A percentile compares a stretch with the other conserved stretches of the same genome.
These are phyloP conservation scores for Podaxis sp. DNA, from an alignment of 768 basidiomycete species.

Conservation along the genomic window DNA sequence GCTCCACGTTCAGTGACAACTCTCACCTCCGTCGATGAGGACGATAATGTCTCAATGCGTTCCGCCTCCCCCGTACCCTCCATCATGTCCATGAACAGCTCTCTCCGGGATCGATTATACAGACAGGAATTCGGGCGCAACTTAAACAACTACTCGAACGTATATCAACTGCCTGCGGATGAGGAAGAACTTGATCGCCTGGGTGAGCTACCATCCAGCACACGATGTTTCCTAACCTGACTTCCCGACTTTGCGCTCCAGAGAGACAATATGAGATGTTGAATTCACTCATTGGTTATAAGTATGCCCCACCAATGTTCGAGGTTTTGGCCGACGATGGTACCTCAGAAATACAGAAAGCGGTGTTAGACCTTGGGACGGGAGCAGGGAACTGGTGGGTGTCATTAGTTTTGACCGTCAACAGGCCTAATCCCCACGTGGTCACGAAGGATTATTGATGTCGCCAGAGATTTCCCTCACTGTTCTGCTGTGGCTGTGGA, in stretches of 20 bases:
- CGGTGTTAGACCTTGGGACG: constrained; percentile 74
- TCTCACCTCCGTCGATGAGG: constrained; percentile 31
- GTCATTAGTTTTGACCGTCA: neutral
- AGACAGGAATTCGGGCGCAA: constrained; percentile 67
- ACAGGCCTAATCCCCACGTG: neutral
- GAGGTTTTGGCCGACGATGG: constrained; percentile 59
- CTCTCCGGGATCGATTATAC: constrained; percentile 57
- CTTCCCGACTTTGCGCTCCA: constrained; percentile 26
- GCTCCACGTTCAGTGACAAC: neutral
- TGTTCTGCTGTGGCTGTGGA: constrained; percentile 73
- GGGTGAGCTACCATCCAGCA: constrained; percentile 38
- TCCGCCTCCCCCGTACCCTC: constrained; percentile 69
- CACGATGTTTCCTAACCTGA: constrained; percentile 6
- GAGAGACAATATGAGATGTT: constrained; percentile 72
- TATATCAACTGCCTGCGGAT: constrained; percentile 78
- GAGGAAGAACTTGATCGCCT: constrained; percentile 73
- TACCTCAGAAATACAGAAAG: constrained; percentile 55
- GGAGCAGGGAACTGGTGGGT: constrained; percentile 74
- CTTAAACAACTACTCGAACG: constrained; percentile 76
- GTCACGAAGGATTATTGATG: constrained; percentile 68
- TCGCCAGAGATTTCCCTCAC: constrained; percentile 71
- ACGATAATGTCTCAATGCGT: constrained; percentile 46
- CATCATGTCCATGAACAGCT: constrained; percentile 66
- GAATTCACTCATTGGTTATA: constrained; percentile 57
- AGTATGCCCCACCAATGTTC: constrained; percentile 58